A percentile compares a stretch with the other conserved stretches of the same genome.
Evolutionary conservation across 2,329 filamentous ascomycete species (phyloP).

Genomic region (Fusarium floridanum): DNA sequence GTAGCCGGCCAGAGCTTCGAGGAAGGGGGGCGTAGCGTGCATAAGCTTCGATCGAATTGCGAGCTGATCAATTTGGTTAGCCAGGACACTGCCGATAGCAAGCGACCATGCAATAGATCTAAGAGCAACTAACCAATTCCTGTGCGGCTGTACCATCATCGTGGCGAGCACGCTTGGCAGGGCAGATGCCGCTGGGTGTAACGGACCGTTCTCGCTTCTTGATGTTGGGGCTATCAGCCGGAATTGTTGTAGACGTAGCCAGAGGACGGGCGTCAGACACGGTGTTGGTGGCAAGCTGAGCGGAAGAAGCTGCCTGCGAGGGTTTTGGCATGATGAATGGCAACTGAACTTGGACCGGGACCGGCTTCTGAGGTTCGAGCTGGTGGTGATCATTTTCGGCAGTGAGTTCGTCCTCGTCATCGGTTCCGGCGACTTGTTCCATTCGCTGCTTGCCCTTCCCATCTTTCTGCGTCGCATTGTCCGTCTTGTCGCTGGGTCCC

Average conservation of each 20-base stretch:
- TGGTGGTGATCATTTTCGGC: not conserved
- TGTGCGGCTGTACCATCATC: not conserved
- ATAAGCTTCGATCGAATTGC: not conserved
- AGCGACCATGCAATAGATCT: not conserved
- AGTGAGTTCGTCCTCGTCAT: constrained; percentile 1
- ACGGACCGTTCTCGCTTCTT: constrained; percentile 9
- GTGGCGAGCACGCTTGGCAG: constrained; percentile 5
- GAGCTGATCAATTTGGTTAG: not conserved
- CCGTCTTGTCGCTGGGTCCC: not conserved
- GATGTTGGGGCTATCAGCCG: not conserved
- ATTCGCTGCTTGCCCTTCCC: not conserved
- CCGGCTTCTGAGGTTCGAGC: not conserved
- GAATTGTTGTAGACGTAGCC: not conserved
- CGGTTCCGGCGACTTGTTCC: not conserved
- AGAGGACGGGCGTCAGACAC: not conserved
- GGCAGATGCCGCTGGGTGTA: not conserved
- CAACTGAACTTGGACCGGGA: not conserved
- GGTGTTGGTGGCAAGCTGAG: not conserved
- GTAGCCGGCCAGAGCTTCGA: not conserved
- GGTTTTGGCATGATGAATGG: not conserved
- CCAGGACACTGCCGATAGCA: not conserved
- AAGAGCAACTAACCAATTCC: not conserved
- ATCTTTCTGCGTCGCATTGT: not conserved
- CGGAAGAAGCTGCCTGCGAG: not conserved
- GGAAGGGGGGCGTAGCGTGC: not conserved